Percentiles rank a stretch among this genome's conserved stretches.
Evolutionary conservation across 805 yeast genomes (phyloP).

Genomic region (Starmera dryadoides): DNA sequence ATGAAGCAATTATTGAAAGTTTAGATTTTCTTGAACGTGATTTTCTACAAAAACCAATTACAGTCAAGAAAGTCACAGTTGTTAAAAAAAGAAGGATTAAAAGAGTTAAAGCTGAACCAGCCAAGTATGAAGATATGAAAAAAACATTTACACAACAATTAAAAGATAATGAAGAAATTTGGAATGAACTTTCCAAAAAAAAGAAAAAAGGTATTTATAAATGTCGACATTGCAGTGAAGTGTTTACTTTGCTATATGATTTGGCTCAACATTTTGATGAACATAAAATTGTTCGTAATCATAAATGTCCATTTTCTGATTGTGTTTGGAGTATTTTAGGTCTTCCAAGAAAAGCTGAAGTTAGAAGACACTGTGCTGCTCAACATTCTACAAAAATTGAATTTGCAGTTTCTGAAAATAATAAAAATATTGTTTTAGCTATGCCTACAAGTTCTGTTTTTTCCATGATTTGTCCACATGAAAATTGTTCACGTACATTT

Average conservation of each 20-base stretch:
- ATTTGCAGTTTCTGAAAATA: neutral
- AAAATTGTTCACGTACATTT: constrained; percentile 39
- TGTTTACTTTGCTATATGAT: constrained; percentile 29
- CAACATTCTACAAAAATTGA: constrained; percentile 26
- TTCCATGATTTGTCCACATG: constrained; percentile 20
- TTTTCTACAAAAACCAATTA: no score
- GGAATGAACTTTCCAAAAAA: constrained; percentile 22
- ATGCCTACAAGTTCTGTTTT: neutral
- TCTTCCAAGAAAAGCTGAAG: constrained; percentile 39
- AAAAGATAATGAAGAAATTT: constrained; percentile 17
- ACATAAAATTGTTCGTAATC: constrained; percentile 28
- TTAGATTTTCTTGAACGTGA: no score
- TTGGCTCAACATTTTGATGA: constrained; percentile 39
- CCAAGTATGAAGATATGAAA: neutral
- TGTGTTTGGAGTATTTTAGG: constrained; percentile 47
- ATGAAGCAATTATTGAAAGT: no score
- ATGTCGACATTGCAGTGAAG: constrained; percentile 39
- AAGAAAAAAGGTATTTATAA: constrained; percentile 36
- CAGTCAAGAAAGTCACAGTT: no score
- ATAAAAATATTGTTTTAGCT: neutral
- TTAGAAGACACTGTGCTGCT: constrained; percentile 41
- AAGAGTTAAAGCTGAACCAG: neutral
- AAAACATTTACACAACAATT: constrained; percentile 18
- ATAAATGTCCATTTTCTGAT: constrained; percentile 36
- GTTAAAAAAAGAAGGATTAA: no score